These are phyloP conservation scores for Hawksworthiomyces lignivorus DNA, from an alignment of 2,329 filamentous ascomycete genomes.

Conservation along the genomic window DNA sequence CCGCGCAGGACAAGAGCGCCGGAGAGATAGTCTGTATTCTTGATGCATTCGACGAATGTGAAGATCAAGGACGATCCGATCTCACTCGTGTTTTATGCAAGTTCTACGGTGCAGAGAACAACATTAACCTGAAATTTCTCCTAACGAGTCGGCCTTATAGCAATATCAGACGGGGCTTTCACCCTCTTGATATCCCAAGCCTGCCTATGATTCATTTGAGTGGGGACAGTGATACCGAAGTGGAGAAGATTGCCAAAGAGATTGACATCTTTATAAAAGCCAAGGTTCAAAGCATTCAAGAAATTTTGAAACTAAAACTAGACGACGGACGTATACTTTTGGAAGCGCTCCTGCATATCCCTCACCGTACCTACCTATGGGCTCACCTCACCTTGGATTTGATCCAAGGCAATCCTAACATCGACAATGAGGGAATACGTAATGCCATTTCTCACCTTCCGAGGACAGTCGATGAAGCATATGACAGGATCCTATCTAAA, in stretches of 20 bases:
- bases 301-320: not conserved
- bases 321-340: not conserved
- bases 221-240: conserved; percentile 22
- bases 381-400: not conserved
- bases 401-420: not conserved
- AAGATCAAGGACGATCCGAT: not conserved
- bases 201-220: conserved; percentile 23
- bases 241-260: conserved; percentile 19
- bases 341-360: not conserved
- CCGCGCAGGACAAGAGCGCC: not conserved
- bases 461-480: not conserved
- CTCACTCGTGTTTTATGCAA: not conserved
- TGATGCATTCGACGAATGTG: not conserved
- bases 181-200: conserved; percentile 6
- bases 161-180: conserved; percentile 20
- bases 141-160: conserved; percentile 29
- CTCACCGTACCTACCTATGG: not conserved
- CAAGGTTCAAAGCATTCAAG: not conserved
- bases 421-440: not conserved
- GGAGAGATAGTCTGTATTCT: conserved; percentile 1
- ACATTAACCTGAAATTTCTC: conserved; percentile 13
- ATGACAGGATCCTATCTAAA: not conserved
- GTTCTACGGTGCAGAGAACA: no score
- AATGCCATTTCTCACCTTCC: no score
- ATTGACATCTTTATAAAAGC: conserved; percentile 19